Percentiles rank a stretch among this genome's conserved stretches.
Evolutionary conservation across 2,329 filamentous ascomycete species (phyloP).

Genomic region (Colletotrichum sp.): DNA sequence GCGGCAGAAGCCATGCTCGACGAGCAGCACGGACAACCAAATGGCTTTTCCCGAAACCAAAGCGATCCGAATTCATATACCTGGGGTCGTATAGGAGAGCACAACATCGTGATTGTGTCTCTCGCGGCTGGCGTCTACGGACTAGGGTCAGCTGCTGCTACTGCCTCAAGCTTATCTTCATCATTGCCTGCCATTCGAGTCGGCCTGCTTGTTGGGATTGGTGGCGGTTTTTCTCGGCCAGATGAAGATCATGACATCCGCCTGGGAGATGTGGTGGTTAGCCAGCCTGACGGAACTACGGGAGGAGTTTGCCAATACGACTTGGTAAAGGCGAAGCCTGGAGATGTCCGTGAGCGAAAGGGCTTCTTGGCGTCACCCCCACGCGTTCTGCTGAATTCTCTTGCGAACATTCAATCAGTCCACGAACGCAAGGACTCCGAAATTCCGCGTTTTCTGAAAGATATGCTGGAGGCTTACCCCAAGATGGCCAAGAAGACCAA

Average conservation of each 20-base stretch:
- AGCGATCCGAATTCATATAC: constrained; percentile 30
- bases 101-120: constrained; percentile 31
- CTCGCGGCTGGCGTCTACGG: constrained; percentile 26
- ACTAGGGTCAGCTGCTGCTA: constrained; percentile 15
- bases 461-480: no score
- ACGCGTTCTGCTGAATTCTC: no score
- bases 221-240: constrained; percentile 24
- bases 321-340: no score
- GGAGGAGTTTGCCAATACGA: constrained; percentile 19
- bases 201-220: constrained; percentile 29
- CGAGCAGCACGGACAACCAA: constrained; percentile 20
- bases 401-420: no score
- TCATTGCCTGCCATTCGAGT: constrained; percentile 11
- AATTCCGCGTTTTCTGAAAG: no score
- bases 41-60: constrained; percentile 20
- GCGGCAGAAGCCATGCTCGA: constrained; percentile 30
- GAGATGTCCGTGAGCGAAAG: no score
- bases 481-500: no score
- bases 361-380: no score
- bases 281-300: neutral
- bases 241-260: constrained; percentile 9
- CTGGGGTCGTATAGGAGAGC: constrained; percentile 27
- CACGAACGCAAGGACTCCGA: no score
- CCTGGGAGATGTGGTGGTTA: constrained; percentile 24
- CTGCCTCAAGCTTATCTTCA: constrained; percentile 5